These are phyloP conservation scores for Diaporthe sp. DNA, from an alignment of 2,329 filamentous ascomycete species.

Conservation along the genomic window DNA sequence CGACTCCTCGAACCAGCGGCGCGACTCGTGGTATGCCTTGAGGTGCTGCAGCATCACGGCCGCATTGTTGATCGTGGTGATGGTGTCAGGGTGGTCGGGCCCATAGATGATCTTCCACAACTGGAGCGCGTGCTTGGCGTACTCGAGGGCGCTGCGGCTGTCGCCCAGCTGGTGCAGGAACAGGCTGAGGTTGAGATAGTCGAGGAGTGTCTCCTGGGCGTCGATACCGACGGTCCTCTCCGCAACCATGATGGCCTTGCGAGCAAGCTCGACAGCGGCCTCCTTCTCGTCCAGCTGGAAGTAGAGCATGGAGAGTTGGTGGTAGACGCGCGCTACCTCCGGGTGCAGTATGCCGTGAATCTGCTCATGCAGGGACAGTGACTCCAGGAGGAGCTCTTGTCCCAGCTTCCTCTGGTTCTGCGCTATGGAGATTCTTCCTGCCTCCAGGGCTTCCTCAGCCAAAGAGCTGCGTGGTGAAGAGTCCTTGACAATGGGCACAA, in stretches of 20 bases:
- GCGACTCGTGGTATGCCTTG: conserved; percentile 94
- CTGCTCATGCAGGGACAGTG: conserved; percentile 94
- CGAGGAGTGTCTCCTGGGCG: conserved; percentile 91
- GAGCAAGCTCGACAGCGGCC: conserved; percentile 92
- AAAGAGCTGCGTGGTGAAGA: conserved; percentile 90
- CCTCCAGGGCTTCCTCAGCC: conserved; percentile 95
- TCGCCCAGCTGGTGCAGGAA: conserved; percentile 95
- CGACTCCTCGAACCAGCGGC: conserved; percentile 96
- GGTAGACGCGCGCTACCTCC: conserved; percentile 95
- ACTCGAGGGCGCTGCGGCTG: conserved; percentile 86
- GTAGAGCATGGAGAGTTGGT: conserved; percentile 94
- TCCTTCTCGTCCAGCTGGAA: conserved; percentile 99
- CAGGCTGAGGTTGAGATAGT: conserved; percentile 94
- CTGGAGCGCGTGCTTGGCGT: conserved; percentile 92
- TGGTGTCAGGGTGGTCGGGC: conserved; percentile 92
- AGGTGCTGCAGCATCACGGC: conserved; percentile 98
- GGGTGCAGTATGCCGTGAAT: conserved; percentile 98
- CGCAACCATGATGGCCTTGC: conserved; percentile 95
- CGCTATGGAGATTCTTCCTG: conserved; percentile 94
- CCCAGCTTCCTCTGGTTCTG: conserved; percentile 96
- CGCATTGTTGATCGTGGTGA: conserved; percentile 98
- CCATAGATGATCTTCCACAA: conserved; percentile 99
- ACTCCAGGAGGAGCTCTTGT: conserved; percentile 95
- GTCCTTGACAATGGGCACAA: conserved; percentile 96
- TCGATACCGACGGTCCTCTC: conserved; percentile 95